Conservation (phyloP, 768 basidiomycete genomes). For the Tylopilus balloui region DNA sequence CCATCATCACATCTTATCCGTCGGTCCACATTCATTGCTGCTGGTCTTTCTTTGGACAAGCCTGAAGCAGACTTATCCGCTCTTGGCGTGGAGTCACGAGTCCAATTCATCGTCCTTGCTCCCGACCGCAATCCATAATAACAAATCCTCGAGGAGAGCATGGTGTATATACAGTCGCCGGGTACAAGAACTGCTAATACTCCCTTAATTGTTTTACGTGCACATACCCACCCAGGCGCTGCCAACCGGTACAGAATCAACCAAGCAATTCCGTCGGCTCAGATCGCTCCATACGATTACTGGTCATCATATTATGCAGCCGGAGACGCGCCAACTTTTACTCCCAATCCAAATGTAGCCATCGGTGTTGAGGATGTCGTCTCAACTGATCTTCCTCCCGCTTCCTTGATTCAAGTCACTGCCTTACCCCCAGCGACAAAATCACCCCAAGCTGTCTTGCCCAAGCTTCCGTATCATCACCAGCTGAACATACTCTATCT, state of each 20-base stretch:
- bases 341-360: background rate
- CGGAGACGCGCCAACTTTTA: constrained; percentile 17
- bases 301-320: constrained; percentile 36
- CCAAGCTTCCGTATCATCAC: constrained; percentile 19
- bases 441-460: constrained; percentile 8
- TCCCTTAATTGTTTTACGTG: constrained; percentile 3
- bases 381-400: constrained; percentile 9
- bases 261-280: constrained; percentile 8
- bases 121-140: constrained; percentile 36
- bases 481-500: constrained; percentile 26
- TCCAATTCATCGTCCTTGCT: constrained; percentile 36
- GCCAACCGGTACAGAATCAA: constrained; percentile 11
- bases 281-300: constrained; percentile 29
- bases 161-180: constrained; percentile 18
- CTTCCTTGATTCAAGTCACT: constrained; percentile 32
- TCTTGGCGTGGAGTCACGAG: constrained; percentile 55
- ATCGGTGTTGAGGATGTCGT: background rate
- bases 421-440: constrained; percentile 29
- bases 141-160: background rate
- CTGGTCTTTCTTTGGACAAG: constrained; percentile 62
- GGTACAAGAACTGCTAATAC: constrained; percentile 13
- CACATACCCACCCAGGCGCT: constrained; percentile 4
- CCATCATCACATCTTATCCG: constrained; percentile 71
- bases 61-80: constrained; percentile 59
- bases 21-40: constrained; percentile 74